Percentiles rank a stretch among this genome's conserved stretches.
These are phyloP conservation scores for Elsinoe ampelina DNA, from an alignment of 2,329 filamentous ascomycete genomes.

Conservation along the genomic window DNA sequence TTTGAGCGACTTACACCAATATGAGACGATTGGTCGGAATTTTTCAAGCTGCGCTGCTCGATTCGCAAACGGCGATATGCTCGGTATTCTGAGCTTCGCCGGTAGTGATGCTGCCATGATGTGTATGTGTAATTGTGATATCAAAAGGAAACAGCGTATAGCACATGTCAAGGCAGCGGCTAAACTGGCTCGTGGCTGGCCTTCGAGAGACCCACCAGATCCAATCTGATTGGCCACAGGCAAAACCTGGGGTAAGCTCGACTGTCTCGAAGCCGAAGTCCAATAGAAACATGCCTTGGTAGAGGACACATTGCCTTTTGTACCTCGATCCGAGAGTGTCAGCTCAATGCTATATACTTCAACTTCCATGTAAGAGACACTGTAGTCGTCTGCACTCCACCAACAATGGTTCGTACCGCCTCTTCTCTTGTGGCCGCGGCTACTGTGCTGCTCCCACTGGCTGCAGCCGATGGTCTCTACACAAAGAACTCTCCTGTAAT, in stretches of 20 bases:
- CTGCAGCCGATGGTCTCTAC: constrained; percentile 64
- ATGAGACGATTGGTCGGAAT: constrained; percentile 78
- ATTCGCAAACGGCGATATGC: constrained; percentile 74
- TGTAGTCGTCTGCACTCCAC: neutral
- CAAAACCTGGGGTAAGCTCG: constrained; percentile 12
- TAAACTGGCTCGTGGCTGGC: neutral
- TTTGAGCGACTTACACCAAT: constrained; percentile 67
- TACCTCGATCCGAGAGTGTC: neutral
- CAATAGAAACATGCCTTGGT: constrained; percentile 5
- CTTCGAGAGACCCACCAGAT: neutral
- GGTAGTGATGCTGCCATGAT: constrained; percentile 66
- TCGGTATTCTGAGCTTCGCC: constrained; percentile 55
- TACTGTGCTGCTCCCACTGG: constrained; percentile 54
- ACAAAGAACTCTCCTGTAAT: constrained; percentile 78
- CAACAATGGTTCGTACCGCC: constrained; percentile 15
- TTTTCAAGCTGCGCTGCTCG: constrained; percentile 76
- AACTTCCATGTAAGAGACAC: neutral
- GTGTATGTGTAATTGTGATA: constrained; percentile 16
- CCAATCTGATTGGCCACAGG: neutral
- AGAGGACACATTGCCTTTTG: constrained; percentile 18
- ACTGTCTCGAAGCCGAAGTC: neutral
- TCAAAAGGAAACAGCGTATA: neutral
- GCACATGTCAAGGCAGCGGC: neutral
- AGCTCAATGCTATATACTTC: neutral
- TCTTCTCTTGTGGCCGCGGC: constrained; percentile 40